phyloP scores from a whole-genome alignment of 805 yeast genomes.

The Metschnikowia matae region DNA sequence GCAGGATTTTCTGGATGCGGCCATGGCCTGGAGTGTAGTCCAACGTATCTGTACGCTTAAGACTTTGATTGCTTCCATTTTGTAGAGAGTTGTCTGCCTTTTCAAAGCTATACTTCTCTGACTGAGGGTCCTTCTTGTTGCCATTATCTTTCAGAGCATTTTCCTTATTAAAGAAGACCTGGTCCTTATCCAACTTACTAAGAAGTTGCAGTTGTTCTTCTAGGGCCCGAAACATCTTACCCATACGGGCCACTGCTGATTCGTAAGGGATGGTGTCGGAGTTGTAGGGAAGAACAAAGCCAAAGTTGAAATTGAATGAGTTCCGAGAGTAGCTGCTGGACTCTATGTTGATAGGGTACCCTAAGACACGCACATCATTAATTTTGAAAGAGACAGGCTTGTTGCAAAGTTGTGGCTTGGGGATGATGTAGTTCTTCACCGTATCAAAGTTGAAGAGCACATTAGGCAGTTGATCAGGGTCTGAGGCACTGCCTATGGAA shows the following conservation, averaged over 20 bases:
- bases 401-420: conserved; percentile 88
- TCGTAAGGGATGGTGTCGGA: conserved; percentile 84
- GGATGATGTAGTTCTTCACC: conserved; percentile 86
- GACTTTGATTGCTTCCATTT: neutral
- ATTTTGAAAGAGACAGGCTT: conserved; percentile 70
- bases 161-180: conserved; percentile 29
- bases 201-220: conserved; percentile 84
- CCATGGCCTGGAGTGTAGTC: conserved; percentile 32
- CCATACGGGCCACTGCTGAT: conserved; percentile 76
- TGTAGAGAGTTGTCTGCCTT: neutral
- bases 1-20: conserved; percentile 30
- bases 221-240: conserved; percentile 80
- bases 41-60: neutral
- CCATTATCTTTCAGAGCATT: neutral
- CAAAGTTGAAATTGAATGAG: conserved; percentile 87
- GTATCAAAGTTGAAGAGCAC: conserved; percentile 71
- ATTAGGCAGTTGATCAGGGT: conserved; percentile 5
- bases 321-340: conserved; percentile 80
- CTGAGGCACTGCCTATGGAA: conserved; percentile 34
- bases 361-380: conserved; percentile 67
- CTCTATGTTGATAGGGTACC: conserved; percentile 83
- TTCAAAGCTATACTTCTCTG: neutral
- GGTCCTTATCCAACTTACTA: conserved; percentile 46
- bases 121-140: neutral
- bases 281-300: conserved; percentile 82